Evolutionary conservation across 495 filamentous ascomycete species (phyloP), one percentile per base, ranked within the genome.

Genomic region (Talaromyces ruber): DNA sequence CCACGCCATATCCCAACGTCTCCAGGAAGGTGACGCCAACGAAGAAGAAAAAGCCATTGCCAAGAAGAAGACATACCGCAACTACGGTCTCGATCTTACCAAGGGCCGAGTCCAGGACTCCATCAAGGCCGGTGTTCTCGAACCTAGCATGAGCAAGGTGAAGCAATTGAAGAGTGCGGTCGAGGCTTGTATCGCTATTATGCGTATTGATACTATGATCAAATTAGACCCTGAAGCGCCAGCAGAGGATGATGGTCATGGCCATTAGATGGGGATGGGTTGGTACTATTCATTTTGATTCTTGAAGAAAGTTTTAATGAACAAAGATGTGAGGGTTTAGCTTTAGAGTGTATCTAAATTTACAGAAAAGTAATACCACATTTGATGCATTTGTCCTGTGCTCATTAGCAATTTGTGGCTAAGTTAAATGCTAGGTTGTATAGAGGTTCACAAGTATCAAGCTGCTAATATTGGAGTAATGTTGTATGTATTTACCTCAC

Each of bases 121-220:
- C 76, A 81, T 99, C 68, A 97, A 96, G 84, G 88, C 89, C 16
- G 94, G 94, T 68, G 93, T 98, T 71, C 70, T 98, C 72, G 94
- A 99, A 79, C 94, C 94, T 29, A 93, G 89, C 75, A 93, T 99
- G 83, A 97, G 93, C 82, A 99, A 99, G 84, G 83, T 99, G 67
- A 88, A 91, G 79, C 93, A 97, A 81, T 79, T 99, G 67, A 99
- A 99, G 88, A 92, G 88, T 80, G 95, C 95, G 57, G 94, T 98
- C 59, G 94, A 99, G 80, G 94, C 94, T 62, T 98, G 95, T 75
- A 97, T 99, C 76, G 88, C 92, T 69, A 97, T 99, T 72, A 97
- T 99, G 95, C 86, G 94, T 69, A 99, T 99, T 70, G 94, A 99
- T 80, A 99, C 94, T 64, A 83, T 99, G 78, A 98, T 99, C 75